phyloP scores from a whole-genome alignment of 495 filamentous ascomycete genomes.

The Aspergillus nanangensis region DNA sequence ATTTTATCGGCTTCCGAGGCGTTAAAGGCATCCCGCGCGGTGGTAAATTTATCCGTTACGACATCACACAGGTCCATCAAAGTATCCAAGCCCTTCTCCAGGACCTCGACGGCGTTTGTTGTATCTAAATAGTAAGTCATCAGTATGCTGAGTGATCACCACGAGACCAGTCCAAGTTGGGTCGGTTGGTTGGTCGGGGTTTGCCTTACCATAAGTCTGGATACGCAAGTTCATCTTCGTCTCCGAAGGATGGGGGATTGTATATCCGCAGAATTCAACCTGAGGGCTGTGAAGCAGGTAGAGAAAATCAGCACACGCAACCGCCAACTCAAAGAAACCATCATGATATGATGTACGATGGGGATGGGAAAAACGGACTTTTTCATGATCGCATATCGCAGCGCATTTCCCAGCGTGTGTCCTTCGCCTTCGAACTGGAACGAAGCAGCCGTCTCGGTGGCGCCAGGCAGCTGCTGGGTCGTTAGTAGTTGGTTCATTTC shows the following conservation, averaged over 20 bases:
- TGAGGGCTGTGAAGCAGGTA: constrained; percentile 56
- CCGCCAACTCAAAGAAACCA: too few species aligned
- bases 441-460: constrained; percentile 64
- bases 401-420: constrained; percentile 90
- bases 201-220: constrained; percentile 80
- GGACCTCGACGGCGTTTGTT: constrained; percentile 73
- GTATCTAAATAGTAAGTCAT: constrained; percentile 49
- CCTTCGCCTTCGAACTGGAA: constrained; percentile 92
- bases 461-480: constrained; percentile 61
- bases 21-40: constrained; percentile 59
- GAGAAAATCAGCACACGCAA: constrained; percentile 4
- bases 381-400: constrained; percentile 96
- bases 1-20: constrained; percentile 34
- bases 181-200: constrained; percentile 4
- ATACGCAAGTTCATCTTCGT: constrained; percentile 94
- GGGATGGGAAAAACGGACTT: constrained; percentile 56
- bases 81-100: constrained; percentile 86
- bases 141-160: too few species aligned
- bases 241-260: constrained; percentile 95
- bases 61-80: constrained; percentile 89
- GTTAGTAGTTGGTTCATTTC: not conserved
- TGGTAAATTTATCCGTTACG: constrained; percentile 78
- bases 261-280: constrained; percentile 97
- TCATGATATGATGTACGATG: not conserved
- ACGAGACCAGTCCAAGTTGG: too few species aligned